Percentiles rank a stretch among this genome's conserved stretches.
Conservation (phyloP, 768 basidiomycete species). For the Clitopilus hobsonii region DNA sequence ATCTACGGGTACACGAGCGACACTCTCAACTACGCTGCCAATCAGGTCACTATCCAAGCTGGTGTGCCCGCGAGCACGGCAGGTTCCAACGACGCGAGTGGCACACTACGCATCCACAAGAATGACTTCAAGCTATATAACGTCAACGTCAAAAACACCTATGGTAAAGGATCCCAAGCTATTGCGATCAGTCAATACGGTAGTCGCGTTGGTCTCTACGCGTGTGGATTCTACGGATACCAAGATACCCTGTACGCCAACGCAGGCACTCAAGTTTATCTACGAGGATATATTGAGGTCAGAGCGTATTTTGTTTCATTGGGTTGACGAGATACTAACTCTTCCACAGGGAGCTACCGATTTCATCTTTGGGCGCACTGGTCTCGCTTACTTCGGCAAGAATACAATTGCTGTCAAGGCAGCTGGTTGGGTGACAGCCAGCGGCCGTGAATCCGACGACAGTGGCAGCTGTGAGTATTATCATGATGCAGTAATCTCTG, state of each 20-base stretch:
- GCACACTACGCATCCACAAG: slow-evolving; percentile 44
- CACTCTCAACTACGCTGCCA: slow-evolving; percentile 31
- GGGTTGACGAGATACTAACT: no score
- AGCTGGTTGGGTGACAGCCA: slow-evolving; percentile 44
- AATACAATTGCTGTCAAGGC: slow-evolving; percentile 43
- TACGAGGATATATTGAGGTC: slow-evolving; percentile 44
- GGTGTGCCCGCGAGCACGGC: slow-evolving; percentile 28
- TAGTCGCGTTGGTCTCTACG: slow-evolving; percentile 38
- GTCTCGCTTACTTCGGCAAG: slow-evolving; percentile 41
- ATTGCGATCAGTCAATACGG: slow-evolving; percentile 49
- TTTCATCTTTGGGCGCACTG: slow-evolving; percentile 45
- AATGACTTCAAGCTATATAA: slow-evolving; percentile 47
- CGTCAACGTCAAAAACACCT: slow-evolving; percentile 43
- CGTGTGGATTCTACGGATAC: slow-evolving; percentile 40
- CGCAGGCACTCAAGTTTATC: slow-evolving; percentile 43
- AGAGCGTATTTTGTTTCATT: background rate
- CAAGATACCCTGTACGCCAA: slow-evolving; percentile 46
- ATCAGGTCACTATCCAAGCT: slow-evolving; percentile 34
- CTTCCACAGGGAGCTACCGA: slow-evolving; percentile 37
- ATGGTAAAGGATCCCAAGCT: slow-evolving; percentile 39
- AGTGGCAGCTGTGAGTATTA: slow-evolving; percentile 35
- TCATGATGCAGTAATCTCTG: background rate
- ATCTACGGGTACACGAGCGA: slow-evolving; percentile 41
- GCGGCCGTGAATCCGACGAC: slow-evolving; percentile 40
- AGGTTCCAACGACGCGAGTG: slow-evolving; percentile 43